Evolutionary conservation across 495 filamentous ascomycete genomes (phyloP), one percentile per base, ranked within the genome.

Genomic region (Xylaria telfairii): DNA sequence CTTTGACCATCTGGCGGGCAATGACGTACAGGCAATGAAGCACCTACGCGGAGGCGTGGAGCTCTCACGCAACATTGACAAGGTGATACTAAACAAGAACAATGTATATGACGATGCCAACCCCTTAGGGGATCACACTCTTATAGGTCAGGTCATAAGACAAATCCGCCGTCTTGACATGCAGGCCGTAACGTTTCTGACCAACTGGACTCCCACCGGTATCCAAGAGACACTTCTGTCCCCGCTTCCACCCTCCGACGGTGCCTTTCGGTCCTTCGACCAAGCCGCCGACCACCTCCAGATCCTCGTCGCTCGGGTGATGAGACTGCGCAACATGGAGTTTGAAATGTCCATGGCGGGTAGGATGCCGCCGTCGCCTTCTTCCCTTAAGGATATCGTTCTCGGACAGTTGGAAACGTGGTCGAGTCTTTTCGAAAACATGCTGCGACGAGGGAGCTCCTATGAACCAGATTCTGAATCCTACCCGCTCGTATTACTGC

Each of bases 111-210:
- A 66, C 6, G 65, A 51, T 37, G 47, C 62, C 28, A 34, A 54
- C 17, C 8, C 21, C 67, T 63, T 56, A 15, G 49, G 21, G 0
- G 41, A 54, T 17, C 57, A 53, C 32, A 46, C 51, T 6, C 60
- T 70, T 13, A 67, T 79, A 39, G 65, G 72, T 9, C 60, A 68
- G 46, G 47, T 66, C 47, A 24, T 47, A 30, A 54, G 32, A 28
- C 60, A 75, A 17, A 71, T 79, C 53, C 71, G 71, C 17, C 70
- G 74, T 57, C 68, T 79, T 30, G 77, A 79, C 49, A 68, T 74
- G 65, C 77, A 79, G 61, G 73, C 75, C 17, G 73, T 72, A 21
- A 68, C 67, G 17, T 77, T 74, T 67, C 54, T 75, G 28, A 28
- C 56, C 19, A 70, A 63, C 21, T 74, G 73, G 73, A 66, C 64